These are phyloP conservation scores for Ogataea pignaliae DNA, from an alignment of 805 yeast species.

Conservation along the genomic window DNA sequence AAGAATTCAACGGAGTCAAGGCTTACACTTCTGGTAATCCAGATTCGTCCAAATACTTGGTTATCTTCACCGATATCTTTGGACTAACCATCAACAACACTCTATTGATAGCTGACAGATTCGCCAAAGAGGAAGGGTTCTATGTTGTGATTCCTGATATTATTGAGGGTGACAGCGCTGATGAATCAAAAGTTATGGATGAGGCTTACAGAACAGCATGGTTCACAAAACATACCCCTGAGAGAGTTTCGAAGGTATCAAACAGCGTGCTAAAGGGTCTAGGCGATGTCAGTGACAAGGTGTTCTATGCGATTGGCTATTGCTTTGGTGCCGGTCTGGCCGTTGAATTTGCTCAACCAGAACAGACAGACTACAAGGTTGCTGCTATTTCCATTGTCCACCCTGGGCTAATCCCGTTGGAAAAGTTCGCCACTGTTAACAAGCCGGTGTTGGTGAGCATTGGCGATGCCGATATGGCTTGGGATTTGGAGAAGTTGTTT, in stretches of 20 bases:
- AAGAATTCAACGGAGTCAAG: constrained; percentile 39
- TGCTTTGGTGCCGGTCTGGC: constrained; percentile 76
- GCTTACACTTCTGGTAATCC: constrained; percentile 44
- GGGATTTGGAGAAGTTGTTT: constrained; percentile 59
- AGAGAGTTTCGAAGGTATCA: neutral
- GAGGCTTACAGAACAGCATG: constrained; percentile 34
- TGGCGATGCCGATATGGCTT: constrained; percentile 61
- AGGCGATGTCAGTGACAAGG: constrained; percentile 3
- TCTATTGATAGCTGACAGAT: constrained; percentile 53
- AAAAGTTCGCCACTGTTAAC: constrained; percentile 50
- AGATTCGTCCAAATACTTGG: constrained; percentile 41
- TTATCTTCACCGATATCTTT: constrained; percentile 59
- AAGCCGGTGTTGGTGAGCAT: constrained; percentile 64
- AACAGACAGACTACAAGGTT: constrained; percentile 2
- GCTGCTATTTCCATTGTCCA: constrained; percentile 72
- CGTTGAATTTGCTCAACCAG: constrained; percentile 41
- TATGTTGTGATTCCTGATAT: constrained; percentile 68
- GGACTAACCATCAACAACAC: constrained; percentile 55
- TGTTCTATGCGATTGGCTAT: constrained; percentile 49
- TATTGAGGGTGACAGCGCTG: constrained; percentile 47
- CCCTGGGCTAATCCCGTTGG: constrained; percentile 62
- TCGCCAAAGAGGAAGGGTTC: constrained; percentile 52
- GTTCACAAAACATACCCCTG: constrained; percentile 42
- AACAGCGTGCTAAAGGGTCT: constrained; percentile 4
- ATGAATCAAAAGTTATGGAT: constrained; percentile 11